Percentiles rank a stretch among this genome's conserved stretches.
phyloP scores from a whole-genome alignment of 2,329 filamentous ascomycete genomes.

The Exophiala oligosperma region DNA sequence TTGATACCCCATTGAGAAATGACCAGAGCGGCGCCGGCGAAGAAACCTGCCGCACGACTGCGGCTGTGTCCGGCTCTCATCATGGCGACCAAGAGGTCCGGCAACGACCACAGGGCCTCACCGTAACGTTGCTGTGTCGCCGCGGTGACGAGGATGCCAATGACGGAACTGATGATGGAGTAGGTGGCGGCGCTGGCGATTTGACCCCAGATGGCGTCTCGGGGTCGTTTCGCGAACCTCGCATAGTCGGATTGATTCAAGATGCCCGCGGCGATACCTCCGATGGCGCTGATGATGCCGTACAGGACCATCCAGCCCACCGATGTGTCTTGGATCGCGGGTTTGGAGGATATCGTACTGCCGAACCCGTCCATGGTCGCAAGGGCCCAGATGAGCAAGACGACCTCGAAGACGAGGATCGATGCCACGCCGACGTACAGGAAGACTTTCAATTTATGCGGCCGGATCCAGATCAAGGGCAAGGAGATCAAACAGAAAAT shows the following conservation, averaged over 20 bases:
- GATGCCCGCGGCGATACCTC: conserved; percentile 46
- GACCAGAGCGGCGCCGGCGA: conserved; percentile 47
- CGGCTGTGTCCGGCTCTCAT: conserved; percentile 34
- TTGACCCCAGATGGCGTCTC: conserved; percentile 46
- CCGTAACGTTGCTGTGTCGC: conserved; percentile 38
- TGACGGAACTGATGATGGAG: conserved; percentile 40
- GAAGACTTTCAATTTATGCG: conserved; percentile 45
- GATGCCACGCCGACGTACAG: conserved; percentile 44
- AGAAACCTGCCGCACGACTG: conserved; percentile 48
- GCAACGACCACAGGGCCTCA: conserved; percentile 44
- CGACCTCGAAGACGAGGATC: conserved; percentile 44
- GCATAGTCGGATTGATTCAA: conserved; percentile 50
- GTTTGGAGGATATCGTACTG: conserved; percentile 25
- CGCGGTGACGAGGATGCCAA: conserved; percentile 41
- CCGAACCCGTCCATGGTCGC: conserved; percentile 36
- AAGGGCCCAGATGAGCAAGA: conserved; percentile 37
- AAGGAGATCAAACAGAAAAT: conserved; percentile 48
- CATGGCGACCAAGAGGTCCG: conserved; percentile 38
- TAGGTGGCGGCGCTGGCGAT: conserved; percentile 38
- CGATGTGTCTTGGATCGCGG: conserved; percentile 14
- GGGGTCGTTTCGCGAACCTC: conserved; percentile 42
- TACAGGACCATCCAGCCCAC: conserved; percentile 23
- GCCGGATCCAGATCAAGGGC: conserved; percentile 47
- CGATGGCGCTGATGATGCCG: conserved; percentile 45
- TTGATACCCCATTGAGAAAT: conserved; percentile 49